These are phyloP conservation scores for Rauvolfia tetraphylla DNA, from an alignment of 257 asterid species.

Conservation along the genomic window DNA sequence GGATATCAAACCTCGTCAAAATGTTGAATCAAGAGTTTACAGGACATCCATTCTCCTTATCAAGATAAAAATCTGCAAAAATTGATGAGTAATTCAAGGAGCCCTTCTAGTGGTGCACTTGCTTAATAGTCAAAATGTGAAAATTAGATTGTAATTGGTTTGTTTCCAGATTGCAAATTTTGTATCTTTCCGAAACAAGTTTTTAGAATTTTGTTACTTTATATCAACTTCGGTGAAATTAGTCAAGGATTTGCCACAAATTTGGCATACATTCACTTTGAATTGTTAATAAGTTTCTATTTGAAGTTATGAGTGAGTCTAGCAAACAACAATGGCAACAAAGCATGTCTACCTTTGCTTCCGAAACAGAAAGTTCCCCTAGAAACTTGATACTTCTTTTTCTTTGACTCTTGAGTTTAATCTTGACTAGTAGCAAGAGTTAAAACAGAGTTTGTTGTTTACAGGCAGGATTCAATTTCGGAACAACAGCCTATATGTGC, in stretches of 20 bases:
- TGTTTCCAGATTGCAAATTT: neutral
- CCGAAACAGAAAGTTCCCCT: neutral
- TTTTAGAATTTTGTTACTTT: neutral
- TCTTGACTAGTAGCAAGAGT: neutral
- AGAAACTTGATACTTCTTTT: neutral
- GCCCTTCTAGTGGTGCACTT: neutral
- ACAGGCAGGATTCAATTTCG: constrained; percentile 45
- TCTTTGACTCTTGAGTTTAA: neutral
- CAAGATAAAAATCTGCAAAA: neutral
- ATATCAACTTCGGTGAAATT: neutral
- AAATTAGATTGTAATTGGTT: neutral
- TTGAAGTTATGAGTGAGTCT: neutral
- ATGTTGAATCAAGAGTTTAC: neutral
- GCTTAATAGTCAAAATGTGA: neutral
- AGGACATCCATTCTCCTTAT: too few relatives aligned
- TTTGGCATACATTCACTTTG: neutral
- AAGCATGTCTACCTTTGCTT: neutral
- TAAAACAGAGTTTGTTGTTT: neutral
- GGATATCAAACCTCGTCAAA: too few relatives aligned
- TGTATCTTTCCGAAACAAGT: neutral
- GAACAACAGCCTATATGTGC: constrained; percentile 42
- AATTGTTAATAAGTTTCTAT: neutral
- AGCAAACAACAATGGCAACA: neutral
- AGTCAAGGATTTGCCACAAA: neutral
- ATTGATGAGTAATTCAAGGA: too few relatives aligned